These are phyloP conservation scores for Calonectria pseudoturangicola DNA, from an alignment of 2,329 filamentous ascomycete species.

Conservation along the genomic window DNA sequence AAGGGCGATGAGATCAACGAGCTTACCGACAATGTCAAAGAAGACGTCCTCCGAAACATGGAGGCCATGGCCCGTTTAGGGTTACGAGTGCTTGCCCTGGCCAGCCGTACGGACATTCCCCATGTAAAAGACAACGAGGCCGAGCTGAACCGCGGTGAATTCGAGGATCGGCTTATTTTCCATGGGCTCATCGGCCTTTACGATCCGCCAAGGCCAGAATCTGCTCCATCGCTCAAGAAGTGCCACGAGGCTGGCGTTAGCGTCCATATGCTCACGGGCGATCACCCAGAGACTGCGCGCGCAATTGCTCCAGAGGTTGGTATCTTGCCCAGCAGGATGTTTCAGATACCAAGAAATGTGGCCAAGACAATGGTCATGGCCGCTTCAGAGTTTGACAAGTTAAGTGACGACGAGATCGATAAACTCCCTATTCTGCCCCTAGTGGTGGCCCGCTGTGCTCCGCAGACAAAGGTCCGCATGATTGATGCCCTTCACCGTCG, in stretches of 20 bases:
- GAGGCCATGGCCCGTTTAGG: conserved; percentile 79
- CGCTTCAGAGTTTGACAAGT: conserved; percentile 79
- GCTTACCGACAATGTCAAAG: conserved; percentile 71
- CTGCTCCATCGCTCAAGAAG: conserved; percentile 73
- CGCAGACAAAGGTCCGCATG: conserved; percentile 84
- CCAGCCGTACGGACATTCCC: conserved; percentile 68
- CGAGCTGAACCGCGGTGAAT: conserved; percentile 69
- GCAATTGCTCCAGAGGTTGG: conserved; percentile 79
- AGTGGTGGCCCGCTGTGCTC: conserved; percentile 82
- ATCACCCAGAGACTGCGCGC: conserved; percentile 78
- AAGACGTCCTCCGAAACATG: conserved; percentile 80
- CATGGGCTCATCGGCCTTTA: conserved; percentile 83
- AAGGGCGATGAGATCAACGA: conserved; percentile 65
- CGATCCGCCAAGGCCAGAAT: conserved; percentile 82
- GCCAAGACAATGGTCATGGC: conserved; percentile 79
- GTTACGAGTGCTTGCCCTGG: conserved; percentile 81
- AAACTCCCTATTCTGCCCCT: conserved; percentile 77
- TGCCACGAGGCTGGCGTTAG: conserved; percentile 78
- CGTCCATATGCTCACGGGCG: conserved; percentile 83
- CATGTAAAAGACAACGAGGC: conserved; percentile 60
- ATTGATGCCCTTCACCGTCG: conserved; percentile 82
- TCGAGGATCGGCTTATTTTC: conserved; percentile 79
- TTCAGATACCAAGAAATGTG: conserved; percentile 71
- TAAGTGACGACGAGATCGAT: conserved; percentile 79
- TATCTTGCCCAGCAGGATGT: conserved; percentile 73